A percentile compares a stretch with the other conserved stretches of the same genome.
These are phyloP conservation scores for Thalassia testudinum DNA, from an alignment of 116 monocot genomes.

Conservation along the genomic window DNA sequence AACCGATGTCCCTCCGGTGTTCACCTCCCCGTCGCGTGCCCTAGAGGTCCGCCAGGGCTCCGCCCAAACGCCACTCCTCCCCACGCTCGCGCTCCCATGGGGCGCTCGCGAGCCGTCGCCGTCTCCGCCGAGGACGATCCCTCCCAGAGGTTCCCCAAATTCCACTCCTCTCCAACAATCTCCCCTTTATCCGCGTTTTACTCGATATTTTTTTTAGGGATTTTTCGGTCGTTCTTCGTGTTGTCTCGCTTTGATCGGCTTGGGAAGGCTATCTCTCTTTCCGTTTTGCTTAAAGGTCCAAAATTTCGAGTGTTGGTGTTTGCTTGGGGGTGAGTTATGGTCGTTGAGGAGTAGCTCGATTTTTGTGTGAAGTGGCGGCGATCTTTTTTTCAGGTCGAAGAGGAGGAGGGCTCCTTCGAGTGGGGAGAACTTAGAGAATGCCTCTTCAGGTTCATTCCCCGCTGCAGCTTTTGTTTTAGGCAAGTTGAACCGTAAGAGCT, in stretches of 20 bases:
- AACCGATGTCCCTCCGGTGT: too few relatives aligned
- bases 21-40: too few relatives aligned
- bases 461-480: neutral
- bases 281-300: neutral
- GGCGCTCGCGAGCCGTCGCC: conserved; percentile 6
- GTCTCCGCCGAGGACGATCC: conserved; percentile 13
- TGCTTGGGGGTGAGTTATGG: too few relatives aligned
- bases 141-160: conserved; percentile 1
- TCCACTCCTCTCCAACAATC: neutral
- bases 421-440: conserved; percentile 54
- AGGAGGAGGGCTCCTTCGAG: conserved; percentile 51
- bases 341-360: neutral
- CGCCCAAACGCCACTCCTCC: neutral
- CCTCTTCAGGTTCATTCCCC: conserved; percentile 29
- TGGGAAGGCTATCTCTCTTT: neutral
- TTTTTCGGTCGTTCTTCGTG: neutral
- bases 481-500: neutral
- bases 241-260: neutral
- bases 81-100: conserved; percentile 4
- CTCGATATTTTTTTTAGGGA: neutral
- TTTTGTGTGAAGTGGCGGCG: neutral
- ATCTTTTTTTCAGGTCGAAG: conserved; percentile 46
- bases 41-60: conserved; percentile 2
- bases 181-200: neutral
- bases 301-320: neutral